Conservation (phyloP, 2,329 filamentous ascomycete species). For the Mariannaea sp. region DNA sequence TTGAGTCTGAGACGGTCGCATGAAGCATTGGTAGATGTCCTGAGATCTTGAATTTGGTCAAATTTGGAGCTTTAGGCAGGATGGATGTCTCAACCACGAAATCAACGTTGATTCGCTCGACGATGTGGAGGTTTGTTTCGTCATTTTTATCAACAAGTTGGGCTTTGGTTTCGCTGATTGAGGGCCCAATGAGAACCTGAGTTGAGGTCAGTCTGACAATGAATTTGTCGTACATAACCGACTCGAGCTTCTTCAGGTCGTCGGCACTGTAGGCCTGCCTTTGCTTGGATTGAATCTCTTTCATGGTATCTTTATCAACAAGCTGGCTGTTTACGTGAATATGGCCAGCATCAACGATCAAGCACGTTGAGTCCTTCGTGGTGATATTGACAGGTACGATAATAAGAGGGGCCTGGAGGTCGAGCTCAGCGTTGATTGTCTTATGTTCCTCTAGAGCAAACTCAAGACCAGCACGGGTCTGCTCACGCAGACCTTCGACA, state of each 20-base stretch:
- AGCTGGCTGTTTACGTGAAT: slow-evolving; percentile 93
- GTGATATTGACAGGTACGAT: slow-evolving; percentile 95
- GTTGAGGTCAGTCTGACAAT: slow-evolving; percentile 91
- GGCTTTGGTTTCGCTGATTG: slow-evolving; percentile 85
- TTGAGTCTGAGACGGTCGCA: slow-evolving; percentile 88
- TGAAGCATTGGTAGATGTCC: slow-evolving; percentile 92
- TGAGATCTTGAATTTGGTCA: slow-evolving; percentile 89
- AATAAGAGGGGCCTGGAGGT: slow-evolving; percentile 93
- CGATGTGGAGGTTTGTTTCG: slow-evolving; percentile 78
- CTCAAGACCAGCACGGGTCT: slow-evolving; percentile 92
- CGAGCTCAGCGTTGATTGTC: slow-evolving; percentile 93
- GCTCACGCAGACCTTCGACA: slow-evolving; percentile 91
- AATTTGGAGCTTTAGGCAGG: slow-evolving; percentile 89
- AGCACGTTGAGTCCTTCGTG: slow-evolving; percentile 76
- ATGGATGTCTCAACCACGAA: slow-evolving; percentile 97
- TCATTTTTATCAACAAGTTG: slow-evolving; percentile 74
- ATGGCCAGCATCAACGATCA: slow-evolving; percentile 96
- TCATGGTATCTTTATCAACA: slow-evolving; percentile 87
- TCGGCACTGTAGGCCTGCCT: slow-evolving; percentile 84
- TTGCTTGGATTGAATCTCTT: slow-evolving; percentile 89
- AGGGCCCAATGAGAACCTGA: slow-evolving; percentile 92
- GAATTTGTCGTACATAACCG: slow-evolving; percentile 97
- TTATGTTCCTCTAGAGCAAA: slow-evolving; percentile 98
- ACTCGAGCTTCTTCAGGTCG: slow-evolving; percentile 86
- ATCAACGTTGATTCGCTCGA: slow-evolving; percentile 96